Evolutionary conservation across 306 rosid species (phyloP).

Genomic region (Begonia masoniana): DNA sequence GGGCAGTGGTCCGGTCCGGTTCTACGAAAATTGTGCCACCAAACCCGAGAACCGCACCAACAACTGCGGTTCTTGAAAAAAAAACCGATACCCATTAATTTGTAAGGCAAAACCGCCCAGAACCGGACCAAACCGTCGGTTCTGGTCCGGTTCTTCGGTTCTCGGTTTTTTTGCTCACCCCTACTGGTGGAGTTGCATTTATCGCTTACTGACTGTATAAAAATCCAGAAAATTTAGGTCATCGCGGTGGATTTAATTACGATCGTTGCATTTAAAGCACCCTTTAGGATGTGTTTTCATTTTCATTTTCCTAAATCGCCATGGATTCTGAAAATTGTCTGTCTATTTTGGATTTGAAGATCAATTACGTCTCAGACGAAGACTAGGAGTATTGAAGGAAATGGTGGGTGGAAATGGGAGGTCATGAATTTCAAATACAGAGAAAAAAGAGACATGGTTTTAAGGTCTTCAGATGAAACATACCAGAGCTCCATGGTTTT

Average conservation of each 20-base stretch:
- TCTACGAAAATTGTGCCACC: no score
- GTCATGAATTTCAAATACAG: conserved; percentile 21
- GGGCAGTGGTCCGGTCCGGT: no score
- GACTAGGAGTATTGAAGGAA: conserved; percentile 28
- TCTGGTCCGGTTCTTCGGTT: no score
- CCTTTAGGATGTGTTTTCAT: not conserved
- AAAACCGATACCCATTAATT: no score
- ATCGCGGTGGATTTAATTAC: not conserved
- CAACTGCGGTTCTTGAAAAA: no score
- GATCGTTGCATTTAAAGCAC: not conserved
- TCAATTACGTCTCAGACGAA: not conserved
- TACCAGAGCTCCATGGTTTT: conserved; percentile 31
- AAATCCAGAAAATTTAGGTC: conserved; percentile 11
- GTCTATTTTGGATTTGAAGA: not conserved
- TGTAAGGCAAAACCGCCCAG: no score
- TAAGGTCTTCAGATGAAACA: conserved; percentile 35
- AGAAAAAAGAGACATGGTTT: conserved; percentile 46
- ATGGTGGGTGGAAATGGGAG: conserved; percentile 1
- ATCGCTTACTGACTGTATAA: not conserved
- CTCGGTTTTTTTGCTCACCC: no score
- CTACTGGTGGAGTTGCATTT: no score
- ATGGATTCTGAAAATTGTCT: not conserved
- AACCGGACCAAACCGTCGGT: no score
- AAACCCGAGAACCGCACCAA: no score
- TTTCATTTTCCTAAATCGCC: not conserved